phyloP scores from a whole-genome alignment of 768 basidiomycete genomes.

The Russula compacta region DNA sequence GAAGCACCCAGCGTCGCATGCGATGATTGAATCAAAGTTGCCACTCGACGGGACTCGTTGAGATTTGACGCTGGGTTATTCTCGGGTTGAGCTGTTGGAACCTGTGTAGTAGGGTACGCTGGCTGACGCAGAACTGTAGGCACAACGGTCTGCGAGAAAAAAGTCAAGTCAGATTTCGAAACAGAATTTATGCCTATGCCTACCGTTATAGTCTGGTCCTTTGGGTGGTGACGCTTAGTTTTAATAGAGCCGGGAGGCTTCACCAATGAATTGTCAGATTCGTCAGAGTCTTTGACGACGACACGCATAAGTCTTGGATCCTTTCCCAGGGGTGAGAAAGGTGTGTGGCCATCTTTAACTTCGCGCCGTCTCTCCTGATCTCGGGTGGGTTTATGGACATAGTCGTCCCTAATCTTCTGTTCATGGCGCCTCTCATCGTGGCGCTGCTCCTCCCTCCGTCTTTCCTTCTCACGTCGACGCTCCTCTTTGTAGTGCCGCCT shows the following conservation, averaged over 20 bases:
- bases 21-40: background rate
- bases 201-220: constrained; percentile 5
- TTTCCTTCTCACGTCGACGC: constrained; percentile 18
- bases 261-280: constrained; percentile 19
- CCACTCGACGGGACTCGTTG: constrained; percentile 1
- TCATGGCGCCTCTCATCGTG: constrained; percentile 19
- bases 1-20: background rate
- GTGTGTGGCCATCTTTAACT: constrained; percentile 18
- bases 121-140: constrained; percentile 14
- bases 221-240: constrained; percentile 14
- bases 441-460: constrained; percentile 17
- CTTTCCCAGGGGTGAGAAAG: constrained; percentile 2
- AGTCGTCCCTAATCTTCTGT: constrained; percentile 19
- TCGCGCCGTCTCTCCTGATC: constrained; percentile 16
- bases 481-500: constrained; percentile 19
- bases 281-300: constrained; percentile 18
- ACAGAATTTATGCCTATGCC: background rate
- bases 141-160: background rate
- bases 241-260: constrained; percentile 6
- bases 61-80: background rate
- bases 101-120: background rate
- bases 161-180: background rate
- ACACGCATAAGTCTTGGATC: constrained; percentile 18
- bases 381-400: background rate
- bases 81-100: background rate